Percentiles rank a stretch among this genome's conserved stretches.
Conservation (phyloP, 495 filamentous ascomycete genomes). For the Lichina pygmaea region DNA sequence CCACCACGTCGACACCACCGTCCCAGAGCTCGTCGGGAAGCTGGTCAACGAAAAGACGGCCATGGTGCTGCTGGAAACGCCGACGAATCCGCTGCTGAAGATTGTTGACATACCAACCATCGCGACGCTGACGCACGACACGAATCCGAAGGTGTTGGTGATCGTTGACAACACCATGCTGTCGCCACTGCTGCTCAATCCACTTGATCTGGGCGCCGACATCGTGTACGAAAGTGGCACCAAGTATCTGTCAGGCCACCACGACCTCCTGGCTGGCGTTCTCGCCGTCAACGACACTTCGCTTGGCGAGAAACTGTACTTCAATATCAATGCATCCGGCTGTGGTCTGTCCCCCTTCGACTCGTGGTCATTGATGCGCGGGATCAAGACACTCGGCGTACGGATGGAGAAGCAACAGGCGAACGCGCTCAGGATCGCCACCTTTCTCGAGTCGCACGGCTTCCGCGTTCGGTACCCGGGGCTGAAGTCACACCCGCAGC, state of each 20-base stretch:
- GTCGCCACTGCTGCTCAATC: constrained; percentile 73
- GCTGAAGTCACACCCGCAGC: constrained; percentile 79
- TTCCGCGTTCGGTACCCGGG: constrained; percentile 92
- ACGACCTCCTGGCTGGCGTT: constrained; percentile 96
- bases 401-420: constrained; percentile 95
- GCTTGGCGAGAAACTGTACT: constrained; percentile 74
- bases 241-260: constrained; percentile 92
- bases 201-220: constrained; percentile 79
- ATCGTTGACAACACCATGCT: constrained; percentile 98
- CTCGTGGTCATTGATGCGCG: constrained; percentile 80
- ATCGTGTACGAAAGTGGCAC: constrained; percentile 94
- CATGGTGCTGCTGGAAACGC: constrained; percentile 90
- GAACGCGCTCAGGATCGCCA: constrained; percentile 72
- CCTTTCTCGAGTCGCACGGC: constrained; percentile 72
- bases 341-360: constrained; percentile 88
- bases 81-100: constrained; percentile 95
- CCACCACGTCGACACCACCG: constrained; percentile 86
- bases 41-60: constrained; percentile 54
- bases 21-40: constrained; percentile 33
- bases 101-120: constrained; percentile 75
- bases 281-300: constrained; percentile 61
- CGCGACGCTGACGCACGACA: constrained; percentile 43
- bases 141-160: constrained; percentile 59
- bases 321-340: constrained; percentile 85
- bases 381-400: constrained; percentile 85